Conservation (phyloP, 306 rosid genomes). For the Vigna angularis region DNA sequence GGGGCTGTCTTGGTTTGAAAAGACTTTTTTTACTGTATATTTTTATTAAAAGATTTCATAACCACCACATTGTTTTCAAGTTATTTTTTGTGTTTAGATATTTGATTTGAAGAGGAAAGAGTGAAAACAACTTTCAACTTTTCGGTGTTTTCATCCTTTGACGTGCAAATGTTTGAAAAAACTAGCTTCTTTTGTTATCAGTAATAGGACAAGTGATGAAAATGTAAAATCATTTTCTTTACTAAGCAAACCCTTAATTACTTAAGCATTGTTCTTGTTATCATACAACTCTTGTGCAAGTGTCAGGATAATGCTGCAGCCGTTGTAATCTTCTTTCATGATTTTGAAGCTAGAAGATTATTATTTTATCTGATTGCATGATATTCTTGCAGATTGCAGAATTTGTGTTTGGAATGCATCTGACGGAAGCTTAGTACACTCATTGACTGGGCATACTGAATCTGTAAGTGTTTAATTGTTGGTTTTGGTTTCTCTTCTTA, state of each 20-base stretch:
- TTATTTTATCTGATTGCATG: slow-evolving; percentile 36
- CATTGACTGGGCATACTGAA: slow-evolving; percentile 93
- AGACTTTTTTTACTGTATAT: background rate
- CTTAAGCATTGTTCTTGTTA: slow-evolving; percentile 28
- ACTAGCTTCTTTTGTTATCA: background rate
- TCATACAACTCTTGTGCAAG: slow-evolving; percentile 7
- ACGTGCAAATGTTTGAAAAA: slow-evolving; percentile 5
- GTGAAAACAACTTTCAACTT: background rate
- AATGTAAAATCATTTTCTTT: background rate
- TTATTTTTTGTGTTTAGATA: background rate
- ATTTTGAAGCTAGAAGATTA: slow-evolving; percentile 25
- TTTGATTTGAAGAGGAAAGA: background rate
- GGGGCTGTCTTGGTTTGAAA: too few relatives aligned
- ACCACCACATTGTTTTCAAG: background rate
- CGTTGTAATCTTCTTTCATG: slow-evolving; percentile 33
- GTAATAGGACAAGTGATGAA: background rate
- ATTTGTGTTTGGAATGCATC: slow-evolving; percentile 99
- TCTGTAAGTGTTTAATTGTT: slow-evolving; percentile 72
- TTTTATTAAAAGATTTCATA: background rate
- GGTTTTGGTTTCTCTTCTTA: slow-evolving; percentile 30
- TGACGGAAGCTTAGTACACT: slow-evolving; percentile 98
- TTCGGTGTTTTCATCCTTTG: background rate
- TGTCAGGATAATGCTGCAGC: slow-evolving; percentile 22
- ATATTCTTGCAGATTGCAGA: slow-evolving; percentile 82
- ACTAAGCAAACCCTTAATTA: background rate